Evolutionary conservation across 2,329 filamentous ascomycete genomes (phyloP).

Genomic region (Bipolaris oryzae): DNA sequence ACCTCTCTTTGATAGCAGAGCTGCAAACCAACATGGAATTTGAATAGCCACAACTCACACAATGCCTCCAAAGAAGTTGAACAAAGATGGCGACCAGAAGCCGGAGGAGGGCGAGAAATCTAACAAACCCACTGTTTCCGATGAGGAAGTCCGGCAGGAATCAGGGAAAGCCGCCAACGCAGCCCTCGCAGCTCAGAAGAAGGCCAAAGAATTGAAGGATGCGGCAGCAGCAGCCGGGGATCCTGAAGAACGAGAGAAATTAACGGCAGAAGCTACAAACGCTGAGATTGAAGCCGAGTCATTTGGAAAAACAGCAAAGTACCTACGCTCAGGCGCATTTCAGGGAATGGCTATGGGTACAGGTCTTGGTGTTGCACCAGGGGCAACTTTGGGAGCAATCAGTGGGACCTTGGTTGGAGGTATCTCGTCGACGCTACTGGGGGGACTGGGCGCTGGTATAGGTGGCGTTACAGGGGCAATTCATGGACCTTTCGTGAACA

Average conservation of each 20-base stretch:
- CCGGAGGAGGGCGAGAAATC: not conserved
- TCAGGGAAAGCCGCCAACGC: conserved; percentile 28
- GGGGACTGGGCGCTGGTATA: conserved; percentile 26
- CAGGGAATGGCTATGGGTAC: conserved; percentile 33
- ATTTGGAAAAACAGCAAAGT: conserved; percentile 34
- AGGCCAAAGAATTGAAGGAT: conserved; percentile 27
- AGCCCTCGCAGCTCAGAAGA: conserved; percentile 24
- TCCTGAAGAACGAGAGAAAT: conserved; percentile 26
- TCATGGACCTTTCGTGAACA: conserved; percentile 22
- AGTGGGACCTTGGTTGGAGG: conserved; percentile 30
- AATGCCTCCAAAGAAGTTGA: conserved; percentile 12
- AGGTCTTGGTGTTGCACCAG: conserved; percentile 29
- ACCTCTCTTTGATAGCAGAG: not conserved
- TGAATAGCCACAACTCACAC: not conserved
- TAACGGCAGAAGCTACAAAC: conserved; percentile 31
- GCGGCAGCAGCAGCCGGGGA: conserved; percentile 25
- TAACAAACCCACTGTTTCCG: conserved; percentile 20
- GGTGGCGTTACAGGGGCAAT: conserved; percentile 26
- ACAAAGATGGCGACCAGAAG: conserved; percentile 3
- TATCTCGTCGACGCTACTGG: conserved; percentile 26
- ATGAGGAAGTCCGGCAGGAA: conserved; percentile 27
- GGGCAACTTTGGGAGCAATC: conserved; percentile 26
- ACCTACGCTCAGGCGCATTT: conserved; percentile 30
- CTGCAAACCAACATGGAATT: not conserved
- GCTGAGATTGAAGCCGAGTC: conserved; percentile 31